These are phyloP conservation scores for Lasiodiplodia sp. DNA, from an alignment of 2,329 filamentous ascomycete species.

Conservation along the genomic window DNA sequence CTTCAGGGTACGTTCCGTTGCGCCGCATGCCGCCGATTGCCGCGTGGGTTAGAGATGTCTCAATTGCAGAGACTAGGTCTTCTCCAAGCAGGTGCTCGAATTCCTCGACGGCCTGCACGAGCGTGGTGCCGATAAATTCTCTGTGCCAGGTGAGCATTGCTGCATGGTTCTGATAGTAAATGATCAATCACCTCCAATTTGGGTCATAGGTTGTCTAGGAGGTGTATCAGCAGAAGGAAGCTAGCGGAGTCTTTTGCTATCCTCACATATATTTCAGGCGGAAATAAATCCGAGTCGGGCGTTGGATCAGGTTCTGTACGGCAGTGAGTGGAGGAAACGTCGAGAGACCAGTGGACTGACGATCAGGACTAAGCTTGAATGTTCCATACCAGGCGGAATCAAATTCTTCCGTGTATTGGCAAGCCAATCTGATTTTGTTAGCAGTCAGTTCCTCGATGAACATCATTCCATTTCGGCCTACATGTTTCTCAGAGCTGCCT, in stretches of 20 bases:
- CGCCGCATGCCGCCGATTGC: conserved; percentile 51
- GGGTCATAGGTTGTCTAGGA: background rate
- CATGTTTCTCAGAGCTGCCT: conserved; percentile 46
- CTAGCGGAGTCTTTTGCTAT: conserved; percentile 35
- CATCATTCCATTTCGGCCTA: conserved; percentile 33
- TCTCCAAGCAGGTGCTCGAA: conserved; percentile 43
- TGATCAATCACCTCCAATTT: background rate
- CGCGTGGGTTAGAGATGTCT: conserved; percentile 46
- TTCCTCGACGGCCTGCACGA: conserved; percentile 48
- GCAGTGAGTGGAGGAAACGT: background rate
- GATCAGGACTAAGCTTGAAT: conserved; percentile 51
- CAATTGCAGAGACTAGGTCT: conserved; percentile 45
- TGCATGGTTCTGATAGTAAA: background rate
- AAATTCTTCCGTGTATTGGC: conserved; percentile 48
- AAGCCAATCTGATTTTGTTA: conserved; percentile 36
- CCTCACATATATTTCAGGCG: conserved; percentile 45
- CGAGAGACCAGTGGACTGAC: background rate
- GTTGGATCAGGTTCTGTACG: conserved; percentile 41
- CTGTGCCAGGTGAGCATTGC: conserved; percentile 37
- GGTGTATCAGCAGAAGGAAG: background rate
- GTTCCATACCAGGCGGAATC: conserved; percentile 53
- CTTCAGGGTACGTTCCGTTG: conserved; percentile 49
- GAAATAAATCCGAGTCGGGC: conserved; percentile 43
- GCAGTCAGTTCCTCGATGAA: background rate
- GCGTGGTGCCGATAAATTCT: conserved; percentile 48